Base-by-base conservation (phyloP, 495 filamentous ascomycete genomes). In the Penicillium macrosclerotiorum region DNA sequence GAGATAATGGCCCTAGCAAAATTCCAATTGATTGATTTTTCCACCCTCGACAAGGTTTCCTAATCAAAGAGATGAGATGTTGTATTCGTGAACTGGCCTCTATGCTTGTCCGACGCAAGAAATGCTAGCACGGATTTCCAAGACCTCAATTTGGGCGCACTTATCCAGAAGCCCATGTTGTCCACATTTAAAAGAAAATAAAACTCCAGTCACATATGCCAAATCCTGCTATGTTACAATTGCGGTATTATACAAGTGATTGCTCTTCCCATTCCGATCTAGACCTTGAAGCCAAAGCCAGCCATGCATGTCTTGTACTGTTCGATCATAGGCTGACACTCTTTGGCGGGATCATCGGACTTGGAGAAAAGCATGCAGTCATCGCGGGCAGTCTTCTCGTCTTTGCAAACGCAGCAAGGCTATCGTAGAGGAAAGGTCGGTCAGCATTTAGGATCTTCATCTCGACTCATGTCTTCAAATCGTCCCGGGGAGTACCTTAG, bases 311-410 rank as follows among this genome's bases (percentile, higher is more conserved):
- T 80, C 78, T 84, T 82, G 72, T 98, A 98, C 55, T 84, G 79
- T 11, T 90, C 82, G 51, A 98, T 86, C 43, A 83, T 80, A 11
- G 83, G 75, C 64, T 82, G 73, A 74, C 93, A 98, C 50, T 91
- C 89, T 57, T 88, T 78, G 19, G 60, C 49, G 22, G 90, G 85
- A 59, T 94, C 82, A 45, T 81, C 78, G 50, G 81, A 73, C 50
- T 80, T 89, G 44, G 86, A 90, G 71, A 97, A 96, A 13, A 98
- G 86, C 92, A 98, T 96, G 76, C 93, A 98, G 71, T 98, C 93
- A 68, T 98, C 93, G 48, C 93, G 89, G 48, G 75, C 70, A 46
- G 87, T 77, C 66, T 98, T 98, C 68, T 98, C 93, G 34, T 89
- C 79, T 60, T 92, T 96, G 81, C 93, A 98, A 16, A 98, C 93